These are phyloP conservation scores for Avena insularis DNA, from an alignment of 176 grass and related monocot genomes.

Conservation along the genomic window DNA sequence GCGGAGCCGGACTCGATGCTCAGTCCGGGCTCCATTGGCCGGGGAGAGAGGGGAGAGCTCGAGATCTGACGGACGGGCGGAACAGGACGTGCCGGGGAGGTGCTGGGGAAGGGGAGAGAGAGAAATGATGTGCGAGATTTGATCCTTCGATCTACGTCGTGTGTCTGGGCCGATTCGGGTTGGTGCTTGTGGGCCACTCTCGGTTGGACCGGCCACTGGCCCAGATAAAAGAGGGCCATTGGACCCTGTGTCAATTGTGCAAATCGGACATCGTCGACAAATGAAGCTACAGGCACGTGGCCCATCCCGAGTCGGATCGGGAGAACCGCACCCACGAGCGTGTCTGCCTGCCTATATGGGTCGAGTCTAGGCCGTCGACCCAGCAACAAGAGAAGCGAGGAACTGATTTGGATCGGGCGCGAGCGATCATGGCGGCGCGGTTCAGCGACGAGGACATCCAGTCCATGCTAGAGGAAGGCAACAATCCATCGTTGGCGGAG, in stretches of 20 bases:
- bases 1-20: slow-evolving; percentile 91
- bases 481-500: not conserved
- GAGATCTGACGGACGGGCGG: slow-evolving; percentile 54
- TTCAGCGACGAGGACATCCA: slow-evolving; percentile 14
- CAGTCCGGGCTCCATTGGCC: slow-evolving; percentile 89
- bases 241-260: no score
- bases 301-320: no score
- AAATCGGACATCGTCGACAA: no score
- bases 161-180: not conserved
- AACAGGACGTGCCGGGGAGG: slow-evolving; percentile 25
- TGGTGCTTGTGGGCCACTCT: not conserved
- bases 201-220: not conserved
- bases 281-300: no score
- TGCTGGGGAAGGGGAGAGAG: slow-evolving; percentile 6
- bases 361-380: not conserved
- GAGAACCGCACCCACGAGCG: not conserved
- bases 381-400: not conserved
- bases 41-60: slow-evolving; percentile 2
- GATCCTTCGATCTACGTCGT: slow-evolving; percentile 14
- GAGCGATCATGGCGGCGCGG: not conserved
- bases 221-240: not conserved
- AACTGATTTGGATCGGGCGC: not conserved
- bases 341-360: not conserved
- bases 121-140: not conserved
- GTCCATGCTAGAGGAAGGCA: slow-evolving; percentile 11